Evolutionary conservation across 768 basidiomycete species (phyloP).

Genomic region (Phylloporus scabripes): DNA sequence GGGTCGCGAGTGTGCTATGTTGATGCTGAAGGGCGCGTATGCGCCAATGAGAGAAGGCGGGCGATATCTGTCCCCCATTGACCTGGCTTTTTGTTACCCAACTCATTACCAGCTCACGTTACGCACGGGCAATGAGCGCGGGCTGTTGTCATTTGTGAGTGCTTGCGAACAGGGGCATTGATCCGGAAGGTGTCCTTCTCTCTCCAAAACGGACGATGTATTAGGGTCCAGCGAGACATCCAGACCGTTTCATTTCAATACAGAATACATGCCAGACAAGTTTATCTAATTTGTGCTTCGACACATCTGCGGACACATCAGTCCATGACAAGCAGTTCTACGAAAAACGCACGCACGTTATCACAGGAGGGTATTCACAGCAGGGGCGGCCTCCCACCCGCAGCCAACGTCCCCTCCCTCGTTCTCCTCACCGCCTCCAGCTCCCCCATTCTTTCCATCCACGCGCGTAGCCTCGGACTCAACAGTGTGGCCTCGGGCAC

Average conservation of each 20-base stretch:
- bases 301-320: neutral
- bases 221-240: too few species aligned
- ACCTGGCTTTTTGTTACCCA: too few species aligned
- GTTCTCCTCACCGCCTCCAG: slow-evolving; percentile 27
- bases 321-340: neutral
- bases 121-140: too few species aligned
- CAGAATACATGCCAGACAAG: neutral
- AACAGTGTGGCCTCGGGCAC: slow-evolving; percentile 24
- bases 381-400: slow-evolving; percentile 20
- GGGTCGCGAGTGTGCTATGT: too few species aligned
- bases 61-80: too few species aligned
- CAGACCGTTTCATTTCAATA: neutral
- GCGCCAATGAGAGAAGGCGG: too few species aligned
- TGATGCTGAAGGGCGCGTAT: too few species aligned
- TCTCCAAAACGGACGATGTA: too few species aligned
- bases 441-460: slow-evolving; percentile 26
- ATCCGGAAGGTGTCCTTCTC: neutral
- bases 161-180: neutral
- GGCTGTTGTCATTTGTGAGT: too few species aligned
- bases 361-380: neutral
- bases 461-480: slow-evolving; percentile 17
- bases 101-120: too few species aligned
- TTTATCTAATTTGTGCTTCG: neutral
- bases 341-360: neutral
- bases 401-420: slow-evolving; percentile 21